These are phyloP conservation scores for Magnolia changhungtana DNA, from an alignment of 164 flowering plant species.

Conservation along the genomic window DNA sequence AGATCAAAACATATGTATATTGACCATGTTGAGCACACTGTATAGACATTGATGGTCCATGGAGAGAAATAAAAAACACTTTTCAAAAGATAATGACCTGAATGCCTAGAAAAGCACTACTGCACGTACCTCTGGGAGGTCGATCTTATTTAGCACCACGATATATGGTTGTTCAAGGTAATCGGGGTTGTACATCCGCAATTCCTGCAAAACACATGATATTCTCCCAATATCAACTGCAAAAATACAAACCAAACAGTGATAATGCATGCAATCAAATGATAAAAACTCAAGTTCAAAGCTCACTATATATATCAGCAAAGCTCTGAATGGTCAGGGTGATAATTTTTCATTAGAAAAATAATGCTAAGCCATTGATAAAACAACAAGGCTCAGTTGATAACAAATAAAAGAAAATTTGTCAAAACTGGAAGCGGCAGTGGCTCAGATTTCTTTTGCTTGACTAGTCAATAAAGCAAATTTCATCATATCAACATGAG, in stretches of 20 bases:
- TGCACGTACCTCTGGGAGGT: conserved; percentile 66
- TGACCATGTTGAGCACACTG: background rate
- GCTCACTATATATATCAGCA: no score
- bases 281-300: no score
- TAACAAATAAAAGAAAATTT: no score
- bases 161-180: conserved; percentile 85
- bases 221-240: background rate
- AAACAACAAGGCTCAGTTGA: no score
- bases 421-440: no score
- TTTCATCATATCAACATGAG: no score
- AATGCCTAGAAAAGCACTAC: background rate
- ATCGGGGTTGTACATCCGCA: conserved; percentile 95
- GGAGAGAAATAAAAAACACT: background rate
- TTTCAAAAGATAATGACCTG: background rate
- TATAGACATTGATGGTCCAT: no score
- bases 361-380: no score
- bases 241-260: background rate
- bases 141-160: conserved; percentile 92
- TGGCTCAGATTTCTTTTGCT: no score
- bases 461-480: no score
- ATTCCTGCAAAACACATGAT: conserved; percentile 51
- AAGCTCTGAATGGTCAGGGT: no score
- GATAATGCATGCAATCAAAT: background rate
- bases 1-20: background rate
- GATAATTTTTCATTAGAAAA: no score